phyloP scores from a whole-genome alignment of 2,329 filamentous ascomycete species.

The Ceratocystis variospora region DNA sequence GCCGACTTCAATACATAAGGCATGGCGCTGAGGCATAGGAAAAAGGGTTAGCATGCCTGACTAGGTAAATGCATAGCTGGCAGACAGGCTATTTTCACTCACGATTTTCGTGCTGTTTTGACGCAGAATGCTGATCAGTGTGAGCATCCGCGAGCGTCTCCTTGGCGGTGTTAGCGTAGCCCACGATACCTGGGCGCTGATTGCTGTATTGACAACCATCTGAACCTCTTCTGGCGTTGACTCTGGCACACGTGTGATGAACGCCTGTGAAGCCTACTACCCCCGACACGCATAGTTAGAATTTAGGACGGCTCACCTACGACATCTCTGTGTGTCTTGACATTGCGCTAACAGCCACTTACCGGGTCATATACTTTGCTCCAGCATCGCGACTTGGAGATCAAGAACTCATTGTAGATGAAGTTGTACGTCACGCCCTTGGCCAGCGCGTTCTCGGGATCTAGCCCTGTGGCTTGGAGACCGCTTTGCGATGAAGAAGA shows the following conservation, averaged over 20 bases:
- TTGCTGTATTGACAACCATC: conserved; percentile 18
- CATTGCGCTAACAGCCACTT: background rate
- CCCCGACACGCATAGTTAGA: background rate
- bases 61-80: background rate
- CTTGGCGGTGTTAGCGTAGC: conserved; percentile 3
- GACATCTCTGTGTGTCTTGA: background rate
- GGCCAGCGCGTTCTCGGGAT: background rate
- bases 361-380: conserved; percentile 21
- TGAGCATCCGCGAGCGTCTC: conserved; percentile 11
- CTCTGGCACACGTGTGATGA: conserved; percentile 23
- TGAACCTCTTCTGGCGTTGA: conserved; percentile 20
- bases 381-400: conserved; percentile 20
- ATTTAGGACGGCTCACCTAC: background rate
- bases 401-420: conserved; percentile 20
- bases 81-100: background rate
- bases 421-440: conserved; percentile 20
- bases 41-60: background rate
- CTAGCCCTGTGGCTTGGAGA: background rate
- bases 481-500: conserved; percentile 3
- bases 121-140: conserved; percentile 7
- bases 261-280: conserved; percentile 19
- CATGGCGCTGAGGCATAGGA: conserved; percentile 3
- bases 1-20: conserved; percentile 20
- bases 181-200: conserved; percentile 18
- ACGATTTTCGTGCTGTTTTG: conserved; percentile 17